Base-by-base conservation (phyloP, 306 rosid genomes). In the Dryas drummondii region DNA sequence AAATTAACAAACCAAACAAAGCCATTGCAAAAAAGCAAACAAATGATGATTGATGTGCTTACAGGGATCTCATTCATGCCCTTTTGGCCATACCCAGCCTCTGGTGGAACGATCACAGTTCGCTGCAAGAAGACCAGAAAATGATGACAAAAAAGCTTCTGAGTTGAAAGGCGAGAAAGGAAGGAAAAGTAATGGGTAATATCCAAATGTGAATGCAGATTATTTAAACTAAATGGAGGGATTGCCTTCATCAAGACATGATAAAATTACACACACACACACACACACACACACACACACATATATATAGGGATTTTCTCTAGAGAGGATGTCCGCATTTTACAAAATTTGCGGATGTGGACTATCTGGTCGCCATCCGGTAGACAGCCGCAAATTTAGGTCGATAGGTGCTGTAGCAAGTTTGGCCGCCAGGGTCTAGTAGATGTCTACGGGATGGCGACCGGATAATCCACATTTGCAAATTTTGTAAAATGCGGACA, bases 1-100 rank as follows among this genome's bases (percentile, higher is more conserved):
- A 32, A 37, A 67, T 14, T 48, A 15, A 19, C 14, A 14, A 27
- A 40, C 4, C 52, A 42, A 69, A 66, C 42, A 77, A 70, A 40
- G 17, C n/a, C n/a, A 44, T 15, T 0, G 4, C n/a, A 54, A 48
- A 76, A 51, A 22, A 55, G 42, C 4, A 42, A 48, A 70, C 27
- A 9, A 66, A 15, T 14, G 10, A 61, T 54, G 60, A 22, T 48
- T 41, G 19, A 69, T 78, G 77, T 9, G 52, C 79, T 86, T 87
- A 94, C 96, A 59, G 96, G 99, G 78, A 90, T 94, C 84, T 94
- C 99, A 51, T 87, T 91, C 93, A 88, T 88, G 56, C 98, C 97
- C 85, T 56, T 88, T 68, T 79, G 80, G 68, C 92, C 97, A 73
- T 91, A 94, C 48, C 98, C 98, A 58, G 79, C 77, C 72, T 91